Conservation (phyloP, 139 green algal species). For the Raphidocelis subcapitata region DNA sequence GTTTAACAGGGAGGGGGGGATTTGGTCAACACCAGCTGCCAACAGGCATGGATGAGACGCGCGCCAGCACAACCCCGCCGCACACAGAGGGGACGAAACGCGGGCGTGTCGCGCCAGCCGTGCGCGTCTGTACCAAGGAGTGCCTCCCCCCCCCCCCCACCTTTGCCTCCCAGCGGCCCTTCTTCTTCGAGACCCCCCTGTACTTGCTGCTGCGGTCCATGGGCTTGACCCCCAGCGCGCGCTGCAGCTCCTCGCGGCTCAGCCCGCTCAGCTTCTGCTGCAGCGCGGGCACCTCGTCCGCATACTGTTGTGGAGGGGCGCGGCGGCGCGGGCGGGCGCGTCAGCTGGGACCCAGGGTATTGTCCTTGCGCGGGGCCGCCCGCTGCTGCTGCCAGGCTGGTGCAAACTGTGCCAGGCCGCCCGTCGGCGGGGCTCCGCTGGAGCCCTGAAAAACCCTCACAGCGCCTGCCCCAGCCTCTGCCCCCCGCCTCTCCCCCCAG, state of each 20-base stretch:
- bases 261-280: slow-evolving; percentile 43
- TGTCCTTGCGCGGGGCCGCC: too few relatives aligned
- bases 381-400: too few relatives aligned
- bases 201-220: slow-evolving; percentile 70
- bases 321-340: too few relatives aligned
- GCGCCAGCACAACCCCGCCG: too few relatives aligned
- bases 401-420: too few relatives aligned
- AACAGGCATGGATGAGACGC: too few relatives aligned
- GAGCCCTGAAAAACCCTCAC: too few relatives aligned
- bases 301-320: slow-evolving; percentile 10
- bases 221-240: slow-evolving; percentile 72
- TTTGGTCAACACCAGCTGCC: too few relatives aligned
- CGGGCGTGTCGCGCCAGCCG: background rate
- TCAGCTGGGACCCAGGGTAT: too few relatives aligned
- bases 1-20: too few relatives aligned
- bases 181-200: slow-evolving; percentile 73
- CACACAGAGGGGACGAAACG: background rate
- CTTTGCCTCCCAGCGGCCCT: slow-evolving; percentile 80
- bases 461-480: too few relatives aligned
- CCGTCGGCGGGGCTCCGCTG: too few relatives aligned
- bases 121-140: background rate
- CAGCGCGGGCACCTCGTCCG: slow-evolving; percentile 26
- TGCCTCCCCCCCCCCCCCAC: slow-evolving; percentile 24
- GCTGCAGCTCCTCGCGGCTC: slow-evolving; percentile 68
- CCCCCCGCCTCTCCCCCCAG: slow-evolving; percentile 18